Conservation (phyloP, 305 asterid genomes). For the Fraxinus latifolia region DNA sequence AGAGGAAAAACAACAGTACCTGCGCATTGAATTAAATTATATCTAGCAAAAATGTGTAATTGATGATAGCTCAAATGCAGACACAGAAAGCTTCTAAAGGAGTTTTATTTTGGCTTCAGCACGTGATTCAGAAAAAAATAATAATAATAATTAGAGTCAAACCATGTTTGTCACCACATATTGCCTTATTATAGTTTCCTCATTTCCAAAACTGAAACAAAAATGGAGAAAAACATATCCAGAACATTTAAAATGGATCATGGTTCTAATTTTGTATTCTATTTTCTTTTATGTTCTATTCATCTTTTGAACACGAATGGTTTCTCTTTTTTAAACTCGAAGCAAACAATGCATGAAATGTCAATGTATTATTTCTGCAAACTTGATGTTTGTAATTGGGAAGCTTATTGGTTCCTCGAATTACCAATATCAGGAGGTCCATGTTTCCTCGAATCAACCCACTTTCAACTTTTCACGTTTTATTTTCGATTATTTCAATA, state of each 20-base stretch:
- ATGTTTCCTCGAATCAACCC: background rate
- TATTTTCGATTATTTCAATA: background rate
- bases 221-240: background rate
- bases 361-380: background rate
- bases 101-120: background rate
- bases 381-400: background rate
- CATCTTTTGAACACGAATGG: background rate
- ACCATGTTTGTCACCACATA: background rate
- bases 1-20: slow-evolving; percentile 75
- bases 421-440: background rate
- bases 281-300: background rate
- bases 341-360: background rate
- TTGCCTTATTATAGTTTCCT: background rate
- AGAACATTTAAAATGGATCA: background rate
- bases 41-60: background rate
- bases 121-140: background rate
- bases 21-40: slow-evolving; percentile 27
- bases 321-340: background rate
- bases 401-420: background rate
- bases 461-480: background rate
- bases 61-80: background rate
- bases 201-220: background rate
- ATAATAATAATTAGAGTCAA: background rate
- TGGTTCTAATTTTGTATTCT: background rate
- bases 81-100: background rate